Conservation (phyloP, 768 basidiomycete species). For the Arthromyces matolae region DNA sequence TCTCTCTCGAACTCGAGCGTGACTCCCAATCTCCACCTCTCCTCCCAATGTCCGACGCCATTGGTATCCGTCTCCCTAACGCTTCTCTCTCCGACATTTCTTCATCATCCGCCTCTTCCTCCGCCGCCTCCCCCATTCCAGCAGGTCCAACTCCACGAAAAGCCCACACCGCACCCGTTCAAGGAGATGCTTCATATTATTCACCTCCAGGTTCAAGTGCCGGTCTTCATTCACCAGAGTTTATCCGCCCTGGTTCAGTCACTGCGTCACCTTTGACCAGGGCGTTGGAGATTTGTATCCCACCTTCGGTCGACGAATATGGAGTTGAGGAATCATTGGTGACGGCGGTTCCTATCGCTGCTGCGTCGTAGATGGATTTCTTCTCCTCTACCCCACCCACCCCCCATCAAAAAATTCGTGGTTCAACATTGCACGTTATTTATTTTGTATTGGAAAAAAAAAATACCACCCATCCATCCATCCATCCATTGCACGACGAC, state of each 20-base stretch:
- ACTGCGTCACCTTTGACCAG: too few species aligned
- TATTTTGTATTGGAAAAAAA: not conserved
- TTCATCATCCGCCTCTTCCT: slow-evolving; percentile 32
- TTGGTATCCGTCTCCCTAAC: slow-evolving; percentile 70
- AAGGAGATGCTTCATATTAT: too few species aligned
- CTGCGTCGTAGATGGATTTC: too few species aligned
- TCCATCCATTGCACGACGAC: slow-evolving; percentile 12
- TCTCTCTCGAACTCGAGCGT: slow-evolving; percentile 61
- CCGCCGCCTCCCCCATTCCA: slow-evolving; percentile 14
- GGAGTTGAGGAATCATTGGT: too few species aligned
- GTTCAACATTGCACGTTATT: not conserved
- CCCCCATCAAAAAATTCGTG: too few species aligned
- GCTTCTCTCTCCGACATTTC: slow-evolving; percentile 70
- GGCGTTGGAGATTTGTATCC: too few species aligned
- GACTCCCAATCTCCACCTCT: slow-evolving; percentile 47
- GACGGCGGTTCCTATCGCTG: too few species aligned
- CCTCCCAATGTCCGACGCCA: too few species aligned
- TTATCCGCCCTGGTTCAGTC: slow-evolving; percentile 15
- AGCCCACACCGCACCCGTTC: slow-evolving; percentile 16
- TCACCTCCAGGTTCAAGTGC: slow-evolving; percentile 9
- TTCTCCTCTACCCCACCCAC: too few species aligned
- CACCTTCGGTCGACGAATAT: too few species aligned
- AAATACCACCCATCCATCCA: slow-evolving; percentile 3
- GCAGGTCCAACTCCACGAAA: slow-evolving; percentile 18
- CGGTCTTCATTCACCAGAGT: slow-evolving; percentile 6